A percentile compares a stretch with the other conserved stretches of the same genome.
phyloP scores from a whole-genome alignment of 2,329 filamentous ascomycete species.

The Trichoderma oligosporum region DNA sequence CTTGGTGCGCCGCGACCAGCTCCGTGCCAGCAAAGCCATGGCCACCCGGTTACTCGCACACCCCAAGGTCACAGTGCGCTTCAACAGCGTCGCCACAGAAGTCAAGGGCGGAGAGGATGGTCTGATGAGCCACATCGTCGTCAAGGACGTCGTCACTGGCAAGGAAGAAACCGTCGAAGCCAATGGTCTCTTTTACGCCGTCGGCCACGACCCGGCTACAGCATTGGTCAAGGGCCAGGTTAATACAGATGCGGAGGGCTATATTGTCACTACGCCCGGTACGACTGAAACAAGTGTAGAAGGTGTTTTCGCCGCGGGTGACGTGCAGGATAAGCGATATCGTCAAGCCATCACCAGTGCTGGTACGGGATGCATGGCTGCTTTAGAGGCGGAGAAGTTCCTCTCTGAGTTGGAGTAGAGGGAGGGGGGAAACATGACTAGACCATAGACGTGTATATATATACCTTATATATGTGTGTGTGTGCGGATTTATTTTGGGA shows the following conservation, averaged over 20 bases:
- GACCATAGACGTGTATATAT: slow-evolving; percentile 1
- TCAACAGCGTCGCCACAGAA: slow-evolving; percentile 77
- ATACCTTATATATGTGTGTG: slow-evolving; percentile 7
- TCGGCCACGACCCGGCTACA: slow-evolving; percentile 94
- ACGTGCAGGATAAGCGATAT: slow-evolving; percentile 98
- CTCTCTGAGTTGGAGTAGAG: slow-evolving; percentile 65
- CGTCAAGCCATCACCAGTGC: slow-evolving; percentile 97
- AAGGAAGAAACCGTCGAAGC: slow-evolving; percentile 80
- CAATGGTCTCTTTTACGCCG: slow-evolving; percentile 93
- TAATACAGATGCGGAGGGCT: slow-evolving; percentile 83
- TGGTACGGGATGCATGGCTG: slow-evolving; percentile 90
- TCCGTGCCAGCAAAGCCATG: slow-evolving; percentile 90
- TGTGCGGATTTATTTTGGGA: background rate
- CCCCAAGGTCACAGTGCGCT: slow-evolving; percentile 87
- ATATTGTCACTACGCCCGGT: slow-evolving; percentile 84
- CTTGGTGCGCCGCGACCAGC: slow-evolving; percentile 79
- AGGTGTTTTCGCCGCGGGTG: slow-evolving; percentile 93
- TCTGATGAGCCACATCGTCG: slow-evolving; percentile 80
- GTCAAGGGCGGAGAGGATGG: slow-evolving; percentile 81
- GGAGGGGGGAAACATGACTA: background rate
- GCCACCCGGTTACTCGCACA: slow-evolving; percentile 76
- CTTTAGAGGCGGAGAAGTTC: slow-evolving; percentile 92
- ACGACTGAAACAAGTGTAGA: slow-evolving; percentile 82
- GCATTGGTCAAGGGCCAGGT: slow-evolving; percentile 86
- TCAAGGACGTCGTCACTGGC: slow-evolving; percentile 75